Conservation (phyloP, 129 eudicot genomes). For the Chrysanthemum makinoi region DNA sequence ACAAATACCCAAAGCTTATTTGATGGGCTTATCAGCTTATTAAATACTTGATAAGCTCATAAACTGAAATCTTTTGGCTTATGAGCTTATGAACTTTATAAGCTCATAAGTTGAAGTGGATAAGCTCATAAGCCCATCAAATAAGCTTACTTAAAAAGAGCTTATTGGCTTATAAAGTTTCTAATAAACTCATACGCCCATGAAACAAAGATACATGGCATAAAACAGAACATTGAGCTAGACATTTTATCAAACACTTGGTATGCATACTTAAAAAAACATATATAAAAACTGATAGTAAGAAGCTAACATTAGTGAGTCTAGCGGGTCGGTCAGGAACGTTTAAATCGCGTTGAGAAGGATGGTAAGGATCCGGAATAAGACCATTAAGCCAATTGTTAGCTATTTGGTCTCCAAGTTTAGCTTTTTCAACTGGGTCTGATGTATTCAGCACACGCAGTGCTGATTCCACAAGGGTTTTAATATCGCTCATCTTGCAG, state of each 20-base stretch:
- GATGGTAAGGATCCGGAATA: constrained; percentile 45
- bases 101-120: no score
- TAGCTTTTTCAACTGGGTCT: constrained; percentile 81
- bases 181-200: no score
- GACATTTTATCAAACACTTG: constrained; percentile 61
- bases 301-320: constrained; percentile 41
- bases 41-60: no score
- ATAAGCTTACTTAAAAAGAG: no score
- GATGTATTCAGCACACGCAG: constrained; percentile 66
- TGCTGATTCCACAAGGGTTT: constrained; percentile 82
- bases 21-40: no score
- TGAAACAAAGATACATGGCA: no score
- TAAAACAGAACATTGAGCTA: constrained; percentile 2
- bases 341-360: constrained; percentile 45
- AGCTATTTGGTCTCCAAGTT: constrained; percentile 78
- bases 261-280: constrained; percentile 4
- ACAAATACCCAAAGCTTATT: no score
- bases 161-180: no score
- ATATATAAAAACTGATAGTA: not conserved
- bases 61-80: no score
- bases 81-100: no score
- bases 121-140: no score
- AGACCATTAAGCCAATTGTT: constrained; percentile 66
- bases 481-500: constrained; percentile 39
- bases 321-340: constrained; percentile 91